phyloP scores from a whole-genome alignment of 495 filamentous ascomycete species.

The Thozetella sp. region DNA sequence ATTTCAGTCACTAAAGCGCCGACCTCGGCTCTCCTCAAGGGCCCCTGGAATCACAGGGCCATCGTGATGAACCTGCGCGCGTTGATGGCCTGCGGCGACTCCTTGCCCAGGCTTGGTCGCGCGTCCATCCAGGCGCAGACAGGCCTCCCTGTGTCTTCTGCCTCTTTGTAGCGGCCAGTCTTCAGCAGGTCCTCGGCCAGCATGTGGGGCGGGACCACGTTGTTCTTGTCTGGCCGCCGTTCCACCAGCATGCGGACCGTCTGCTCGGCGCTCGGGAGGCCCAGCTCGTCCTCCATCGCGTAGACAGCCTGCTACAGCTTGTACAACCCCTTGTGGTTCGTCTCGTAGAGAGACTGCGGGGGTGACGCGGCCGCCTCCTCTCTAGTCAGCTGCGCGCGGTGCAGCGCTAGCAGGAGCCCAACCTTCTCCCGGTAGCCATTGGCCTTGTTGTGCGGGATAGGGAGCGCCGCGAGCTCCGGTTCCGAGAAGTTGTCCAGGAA shows the following conservation, averaged over 20 bases:
- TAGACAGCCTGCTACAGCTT: too few relatives aligned
- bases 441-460: neutral
- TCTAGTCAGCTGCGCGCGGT: neutral
- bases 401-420: neutral
- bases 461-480: neutral
- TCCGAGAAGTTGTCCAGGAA: neutral
- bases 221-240: neutral
- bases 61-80: constrained; percentile 3
- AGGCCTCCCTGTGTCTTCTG: constrained; percentile 3
- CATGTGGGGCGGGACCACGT: constrained; percentile 2
- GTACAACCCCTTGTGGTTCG: too few relatives aligned
- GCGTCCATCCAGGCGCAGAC: constrained; percentile 3
- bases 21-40: neutral
- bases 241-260: constrained; percentile 4
- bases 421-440: neutral
- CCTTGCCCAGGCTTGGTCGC: neutral
- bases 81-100: constrained; percentile 7
- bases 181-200: constrained; percentile 2
- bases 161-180: neutral
- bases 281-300: constrained; percentile 1
- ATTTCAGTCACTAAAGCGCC: too few relatives aligned
- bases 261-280: constrained; percentile 2
- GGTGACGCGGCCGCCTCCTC: neutral
- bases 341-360: too few relatives aligned
- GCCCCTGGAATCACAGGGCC: constrained; percentile 1